A percentile compares a stretch with the other conserved stretches of the same genome.
These are phyloP conservation scores for Suillus bovinus DNA, from an alignment of 768 basidiomycete species.

Conservation along the genomic window DNA sequence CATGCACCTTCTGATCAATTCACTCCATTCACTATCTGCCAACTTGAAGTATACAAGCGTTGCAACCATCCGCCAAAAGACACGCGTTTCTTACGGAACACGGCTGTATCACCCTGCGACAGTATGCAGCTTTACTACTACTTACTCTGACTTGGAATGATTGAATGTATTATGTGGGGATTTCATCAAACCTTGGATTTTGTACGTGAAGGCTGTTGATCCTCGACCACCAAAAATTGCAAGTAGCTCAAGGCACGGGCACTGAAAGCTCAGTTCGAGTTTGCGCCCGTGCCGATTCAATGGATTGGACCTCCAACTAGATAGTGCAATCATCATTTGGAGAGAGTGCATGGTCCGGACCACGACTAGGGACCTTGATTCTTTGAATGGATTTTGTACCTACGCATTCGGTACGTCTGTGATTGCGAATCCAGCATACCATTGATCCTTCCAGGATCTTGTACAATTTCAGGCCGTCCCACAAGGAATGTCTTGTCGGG, in stretches of 20 bases:
- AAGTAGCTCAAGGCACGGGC: background rate
- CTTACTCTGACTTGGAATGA: background rate
- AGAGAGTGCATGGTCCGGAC: background rate
- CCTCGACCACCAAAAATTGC: background rate
- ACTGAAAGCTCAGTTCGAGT: slow-evolving; percentile 1
- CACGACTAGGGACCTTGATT: background rate
- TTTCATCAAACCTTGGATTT: background rate
- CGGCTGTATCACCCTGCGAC: background rate
- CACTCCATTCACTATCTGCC: background rate
- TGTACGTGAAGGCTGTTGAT: background rate
- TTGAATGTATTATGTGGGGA: background rate
- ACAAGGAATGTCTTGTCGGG: background rate
- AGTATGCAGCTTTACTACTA: background rate
- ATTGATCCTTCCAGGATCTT: background rate
- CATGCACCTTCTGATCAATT: background rate
- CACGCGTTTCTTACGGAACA: background rate
- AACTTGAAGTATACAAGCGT: too few species aligned
- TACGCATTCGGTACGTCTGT: background rate
- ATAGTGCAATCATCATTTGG: background rate
- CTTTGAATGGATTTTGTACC: background rate
- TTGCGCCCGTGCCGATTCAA: background rate
- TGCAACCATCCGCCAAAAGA: background rate
- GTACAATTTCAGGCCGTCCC: background rate
- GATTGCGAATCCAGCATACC: slow-evolving; percentile 1
- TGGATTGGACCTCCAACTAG: background rate